Evolutionary conservation across 1,284 basidiomycete genomes (phyloP), one percentile per base, ranked within the genome.

Genomic region (Melampsora occidentalis): DNA sequence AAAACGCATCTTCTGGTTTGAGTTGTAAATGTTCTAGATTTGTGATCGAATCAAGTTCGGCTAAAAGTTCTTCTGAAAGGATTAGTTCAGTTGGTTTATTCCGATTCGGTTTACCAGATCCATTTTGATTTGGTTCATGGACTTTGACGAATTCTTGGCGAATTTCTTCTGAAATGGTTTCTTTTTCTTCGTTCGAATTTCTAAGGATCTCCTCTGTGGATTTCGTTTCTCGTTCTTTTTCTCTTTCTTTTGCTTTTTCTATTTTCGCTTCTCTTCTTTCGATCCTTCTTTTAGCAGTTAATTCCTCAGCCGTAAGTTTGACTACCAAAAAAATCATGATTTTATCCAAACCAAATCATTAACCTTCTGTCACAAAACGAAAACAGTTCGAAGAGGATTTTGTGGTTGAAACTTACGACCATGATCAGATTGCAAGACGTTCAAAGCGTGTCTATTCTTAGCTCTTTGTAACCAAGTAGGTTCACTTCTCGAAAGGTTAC

Each of bases 11-110:
- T 81, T 90, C 90, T 1, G 94, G 86, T 0, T 92, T 93, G 14
- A 99, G 87, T 81, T 98, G 96, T 53, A 98, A 87, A 83, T 97
- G 92, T 83, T 99, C 96, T 62, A 94, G 84, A 79, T 95, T 89
- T 75, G 89, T 87, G 4, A 86, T 82, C 35, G 89, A 77, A 2
- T 57, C 25, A 2, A 42, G 14, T 46, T 81, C 79, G 28, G 78
- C 76, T 12, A 73, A 77, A 12, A 78, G 79, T 51, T 80, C 79
- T 25, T 79, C 69, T 2, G 53, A 66, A 46, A 46, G 14, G 3
- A 12, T 16, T 16, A 16, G 3, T 16, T 46, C 42, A 4, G 5
- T 75, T 78, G 12, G 28, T 39, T 35, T 39, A 57, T 14, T 51
- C 2, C 31, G n/a, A 7, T 25, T 12, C 25, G 46, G 33, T n/a